phyloP scores from a whole-genome alignment of 495 filamentous ascomycete species.

The Choiromyces venosus region DNA sequence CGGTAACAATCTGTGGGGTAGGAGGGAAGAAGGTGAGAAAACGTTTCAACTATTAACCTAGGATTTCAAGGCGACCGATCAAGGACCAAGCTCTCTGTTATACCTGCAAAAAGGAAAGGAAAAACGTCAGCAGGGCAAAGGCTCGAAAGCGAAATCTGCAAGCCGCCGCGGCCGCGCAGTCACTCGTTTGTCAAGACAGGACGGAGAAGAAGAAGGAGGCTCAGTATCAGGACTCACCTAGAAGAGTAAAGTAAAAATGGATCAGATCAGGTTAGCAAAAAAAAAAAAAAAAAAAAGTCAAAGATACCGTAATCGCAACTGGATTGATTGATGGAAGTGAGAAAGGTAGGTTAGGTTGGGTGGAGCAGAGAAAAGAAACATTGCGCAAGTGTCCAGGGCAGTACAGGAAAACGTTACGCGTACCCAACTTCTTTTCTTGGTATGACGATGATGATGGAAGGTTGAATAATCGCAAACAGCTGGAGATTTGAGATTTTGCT shows the following conservation, averaged over 20 bases:
- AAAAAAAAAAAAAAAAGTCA: too few species aligned
- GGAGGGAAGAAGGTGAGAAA: not conserved
- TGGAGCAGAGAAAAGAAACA: not conserved
- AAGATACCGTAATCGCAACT: not conserved
- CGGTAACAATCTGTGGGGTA: not conserved
- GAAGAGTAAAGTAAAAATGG: not conserved
- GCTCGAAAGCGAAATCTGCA: not conserved
- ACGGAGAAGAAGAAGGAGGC: not conserved
- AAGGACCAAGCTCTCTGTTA: not conserved
- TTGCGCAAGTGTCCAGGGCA: constrained; percentile 1
- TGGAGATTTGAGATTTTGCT: not conserved
- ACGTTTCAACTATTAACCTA: not conserved
- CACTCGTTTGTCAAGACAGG: not conserved
- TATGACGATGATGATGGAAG: not conserved
- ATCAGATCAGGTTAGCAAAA: not conserved
- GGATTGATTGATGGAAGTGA: not conserved
- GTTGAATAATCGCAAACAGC: not conserved
- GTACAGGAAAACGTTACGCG: not conserved
- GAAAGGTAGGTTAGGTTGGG: not conserved
- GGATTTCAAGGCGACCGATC: not conserved
- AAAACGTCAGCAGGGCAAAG: not conserved
- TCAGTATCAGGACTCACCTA: not conserved
- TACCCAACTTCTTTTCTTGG: not conserved
- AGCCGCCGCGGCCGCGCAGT: not conserved
- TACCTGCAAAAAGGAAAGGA: not conserved